phyloP scores from a whole-genome alignment of 176 grass and related monocot genomes.

The Metroxylon sagu region DNA sequence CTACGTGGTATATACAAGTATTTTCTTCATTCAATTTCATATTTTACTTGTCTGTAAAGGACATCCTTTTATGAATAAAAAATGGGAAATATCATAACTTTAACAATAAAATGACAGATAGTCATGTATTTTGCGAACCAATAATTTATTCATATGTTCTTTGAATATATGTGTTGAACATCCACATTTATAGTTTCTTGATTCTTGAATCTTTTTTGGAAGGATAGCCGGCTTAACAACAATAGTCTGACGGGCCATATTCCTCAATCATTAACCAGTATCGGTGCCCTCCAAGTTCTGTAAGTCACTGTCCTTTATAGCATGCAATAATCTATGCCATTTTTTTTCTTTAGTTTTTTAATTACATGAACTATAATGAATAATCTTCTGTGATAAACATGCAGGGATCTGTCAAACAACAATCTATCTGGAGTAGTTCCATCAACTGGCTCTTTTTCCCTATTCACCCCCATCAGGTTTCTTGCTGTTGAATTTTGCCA shows the following conservation, averaged over 20 bases:
- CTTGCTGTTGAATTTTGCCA: background rate
- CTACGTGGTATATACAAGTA: too few relatives aligned
- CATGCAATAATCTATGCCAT: background rate
- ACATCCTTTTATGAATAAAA: too few relatives aligned
- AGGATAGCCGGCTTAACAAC: conserved; percentile 80
- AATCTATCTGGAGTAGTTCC: conserved; percentile 18
- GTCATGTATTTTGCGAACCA: too few relatives aligned
- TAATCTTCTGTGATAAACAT: background rate
- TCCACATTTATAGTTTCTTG: background rate
- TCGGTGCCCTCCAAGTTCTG: conserved; percentile 81
- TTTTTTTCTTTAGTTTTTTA: background rate
- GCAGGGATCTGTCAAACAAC: conserved; percentile 12
- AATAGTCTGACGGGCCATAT: conserved; percentile 73
- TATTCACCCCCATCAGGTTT: conserved; percentile 18
- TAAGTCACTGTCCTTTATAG: conserved; percentile 30
- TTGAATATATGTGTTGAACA: too few relatives aligned
- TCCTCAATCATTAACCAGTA: conserved; percentile 74
- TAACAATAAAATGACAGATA: too few relatives aligned
- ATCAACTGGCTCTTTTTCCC: conserved; percentile 11
- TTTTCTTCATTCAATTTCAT: too few relatives aligned
- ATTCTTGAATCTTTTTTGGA: conserved; percentile 8
- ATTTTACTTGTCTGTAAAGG: too few relatives aligned
- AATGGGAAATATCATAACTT: too few relatives aligned
- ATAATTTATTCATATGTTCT: too few relatives aligned
- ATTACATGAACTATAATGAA: background rate